Base-by-base conservation (phyloP, 768 basidiomycete species). In the Suillus tomentosus region DNA sequence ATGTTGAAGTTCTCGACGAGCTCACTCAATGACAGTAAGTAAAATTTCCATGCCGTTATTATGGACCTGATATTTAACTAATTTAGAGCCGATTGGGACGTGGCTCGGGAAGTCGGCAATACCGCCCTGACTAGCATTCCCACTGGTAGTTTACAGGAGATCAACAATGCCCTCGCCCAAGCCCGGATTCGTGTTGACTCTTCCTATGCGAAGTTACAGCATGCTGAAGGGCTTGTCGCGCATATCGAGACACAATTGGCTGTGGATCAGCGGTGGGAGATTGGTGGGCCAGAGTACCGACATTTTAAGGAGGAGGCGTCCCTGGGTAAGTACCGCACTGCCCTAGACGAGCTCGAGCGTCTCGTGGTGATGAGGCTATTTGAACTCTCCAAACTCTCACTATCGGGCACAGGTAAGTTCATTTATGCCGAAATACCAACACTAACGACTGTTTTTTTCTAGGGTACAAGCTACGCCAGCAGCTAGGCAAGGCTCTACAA, bases 361-460 rank as follows among this genome's bases (percentile, higher is more conserved):
- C 67, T 78, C 2, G 72, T 78, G 1, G 72, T 76, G 0, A 72
- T 73, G 64, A 62, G 71, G 0, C 60, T 78, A 3, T 72, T 77
- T 59, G 74, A 79, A 62, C 63, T 78, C 8, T 60, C 66, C 10
- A 77, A 76, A 65, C 56, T 73, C 11, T 62, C 57, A 10, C 19
- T 62, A 47, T 65, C 47, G 5, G 66, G 66, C 7, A 67, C 64
- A 40, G 66, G 66, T 67, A 43, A 43, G 19, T 43, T 43, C 4
- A 24, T 60, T 10, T 19, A 40, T 40, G 39, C 22, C 17, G 0
- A 43, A 40, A 40, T 36, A 56, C 22, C n/a, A 15, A 40, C 43
- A 42, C 39, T 60, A 24, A 36, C 62, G 63, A 64, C 64, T 70
- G 11, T 24, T 48, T 48, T 24, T 48, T 48, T 47, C 22, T 48